Percentiles rank a stretch among this genome's conserved stretches.
These are phyloP conservation scores for Santalum album DNA, from an alignment of 164 flowering plant genomes.

Conservation along the genomic window DNA sequence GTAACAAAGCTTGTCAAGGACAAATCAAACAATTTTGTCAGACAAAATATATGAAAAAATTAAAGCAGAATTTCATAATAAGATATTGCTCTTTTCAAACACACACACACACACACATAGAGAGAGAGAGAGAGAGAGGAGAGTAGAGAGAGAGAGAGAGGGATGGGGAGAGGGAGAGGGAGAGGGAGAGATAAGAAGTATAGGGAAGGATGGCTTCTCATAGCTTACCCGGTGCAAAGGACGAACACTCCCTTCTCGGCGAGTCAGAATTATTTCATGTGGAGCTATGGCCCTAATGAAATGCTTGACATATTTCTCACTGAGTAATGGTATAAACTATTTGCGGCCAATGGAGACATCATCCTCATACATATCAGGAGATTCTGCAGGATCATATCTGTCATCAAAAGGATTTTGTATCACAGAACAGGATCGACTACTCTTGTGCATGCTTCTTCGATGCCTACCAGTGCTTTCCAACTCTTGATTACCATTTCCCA, in stretches of 20 bases:
- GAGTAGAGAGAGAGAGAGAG: too few species aligned
- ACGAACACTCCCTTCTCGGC: constrained; percentile 1
- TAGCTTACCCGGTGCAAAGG: constrained; percentile 20
- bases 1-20: constrained; percentile 25
- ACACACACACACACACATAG: too few species aligned
- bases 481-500: constrained; percentile 15
- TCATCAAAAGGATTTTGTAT: constrained; percentile 41
- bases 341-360: constrained; percentile 14
- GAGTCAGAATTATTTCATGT: constrained; percentile 1
- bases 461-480: constrained; percentile 21
- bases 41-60: background rate
- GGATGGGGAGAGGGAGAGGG: too few species aligned
- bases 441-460: constrained; percentile 11
- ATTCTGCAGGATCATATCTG: constrained; percentile 73
- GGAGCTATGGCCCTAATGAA: background rate
- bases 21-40: background rate
- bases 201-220: background rate
- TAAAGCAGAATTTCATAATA: too few species aligned
- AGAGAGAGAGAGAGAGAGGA: too few species aligned
- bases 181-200: constrained; percentile 1
- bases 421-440: constrained; percentile 15
- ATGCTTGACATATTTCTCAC: constrained; percentile 1
- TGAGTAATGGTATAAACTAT: constrained; percentile 5
- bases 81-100: too few species aligned
- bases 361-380: constrained; percentile 24